Base-by-base conservation (phyloP, 768 basidiomycete genomes). In the Lepiota venenata region DNA sequence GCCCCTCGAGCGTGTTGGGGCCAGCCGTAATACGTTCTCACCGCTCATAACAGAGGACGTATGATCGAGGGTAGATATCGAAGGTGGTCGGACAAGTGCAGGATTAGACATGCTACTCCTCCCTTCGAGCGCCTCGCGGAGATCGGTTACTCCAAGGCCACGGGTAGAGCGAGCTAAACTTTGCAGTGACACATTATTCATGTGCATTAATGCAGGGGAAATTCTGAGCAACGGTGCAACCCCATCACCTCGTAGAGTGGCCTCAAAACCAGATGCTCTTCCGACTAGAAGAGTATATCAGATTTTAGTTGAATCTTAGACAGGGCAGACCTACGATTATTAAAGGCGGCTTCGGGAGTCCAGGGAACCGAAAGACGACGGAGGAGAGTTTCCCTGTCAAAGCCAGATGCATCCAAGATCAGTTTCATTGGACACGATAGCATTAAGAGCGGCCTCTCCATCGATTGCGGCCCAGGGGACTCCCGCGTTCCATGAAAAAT, bases 111-210 rank as follows among this genome's bases (percentile, higher is more conserved):
- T 82, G 63, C 87, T 89, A 60, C 81, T 84, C 38, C 91, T 83
- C 18, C 91, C 91, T 71, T 93, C 91, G 3, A 97, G 72, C 3
- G 94, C 94, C 60, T 94, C 93, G 50, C 93, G 79, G 29, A 97
- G 76, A 64, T 95, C 93, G 1, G 83, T 85, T 20, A 96, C 93
- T 20, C 93, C 94, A 14, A 96, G 84, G 0, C 87, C 87, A 55
- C 87, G 80, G 2, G 82, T 82, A 3, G 90, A 88, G 52, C 90
- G 81, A 16, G 88, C 81, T 53, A 96, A 71, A 63, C 91, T 93
- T 65, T 91, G 89, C 52, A 93, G 75, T 5, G 94, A 96, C 32
- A 91, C 75, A 66, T 96, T 96, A 62, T 94, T 90, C 49, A 91
- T 89, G 60, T 90, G 86, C 91, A 94, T 96, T 57, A 96, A 73